Evolutionary conservation across 192 early-diverging fungal species (phyloP), one percentile per base, ranked within the genome.

Genomic region (Entomortierella parvispora): DNA sequence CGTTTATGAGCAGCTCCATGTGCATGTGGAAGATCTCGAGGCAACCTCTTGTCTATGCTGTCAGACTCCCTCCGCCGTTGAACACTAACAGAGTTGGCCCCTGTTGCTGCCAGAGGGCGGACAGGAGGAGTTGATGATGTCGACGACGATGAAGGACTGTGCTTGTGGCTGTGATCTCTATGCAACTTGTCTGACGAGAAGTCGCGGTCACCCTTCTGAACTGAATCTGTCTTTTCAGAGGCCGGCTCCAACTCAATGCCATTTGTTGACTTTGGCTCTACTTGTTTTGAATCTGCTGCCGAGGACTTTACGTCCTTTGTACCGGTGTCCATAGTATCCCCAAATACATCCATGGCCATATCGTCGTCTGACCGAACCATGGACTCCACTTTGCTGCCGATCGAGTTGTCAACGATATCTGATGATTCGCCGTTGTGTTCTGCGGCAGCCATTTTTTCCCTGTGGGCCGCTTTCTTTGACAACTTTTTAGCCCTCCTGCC

Each of bases 401-500:
- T 40, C 17, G 62, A 46, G 26, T 44, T 7, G 4, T 52, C 32
- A 23, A 32, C 62, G 20, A 42, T 10, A 10, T 14, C 40, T 7
- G 25, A 28, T 22, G 43, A 42, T 14, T 45, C 9, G 43, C 6
- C 50, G 15, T 28, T 56, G 25, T 26, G 1, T 0, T 63, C 54
- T 9, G 26, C 50, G 42, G 22, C 37, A 2, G 65, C 52, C 25
- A 68, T 77, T 54, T n/a, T n/a, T n/a, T n/a, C n/a, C n/a, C n/a
- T n/a, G n/a, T n/a, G n/a, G n/a, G n/a, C n/a, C n/a, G n/a, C n/a
- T n/a, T n/a, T n/a, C n/a, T 77, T 77, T n/a, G 60, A 28, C 40
- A 68, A 32, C 52, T 77, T 77, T 42, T 59, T 68, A 22, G 74
- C 74, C 15, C 74, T 20, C 28, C 55, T 46, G 7, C 74, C 72